Percentiles rank a stretch among this genome's conserved stretches.
Conservation (phyloP, 805 yeast species). For the Kodamaea lidongshanica region DNA sequence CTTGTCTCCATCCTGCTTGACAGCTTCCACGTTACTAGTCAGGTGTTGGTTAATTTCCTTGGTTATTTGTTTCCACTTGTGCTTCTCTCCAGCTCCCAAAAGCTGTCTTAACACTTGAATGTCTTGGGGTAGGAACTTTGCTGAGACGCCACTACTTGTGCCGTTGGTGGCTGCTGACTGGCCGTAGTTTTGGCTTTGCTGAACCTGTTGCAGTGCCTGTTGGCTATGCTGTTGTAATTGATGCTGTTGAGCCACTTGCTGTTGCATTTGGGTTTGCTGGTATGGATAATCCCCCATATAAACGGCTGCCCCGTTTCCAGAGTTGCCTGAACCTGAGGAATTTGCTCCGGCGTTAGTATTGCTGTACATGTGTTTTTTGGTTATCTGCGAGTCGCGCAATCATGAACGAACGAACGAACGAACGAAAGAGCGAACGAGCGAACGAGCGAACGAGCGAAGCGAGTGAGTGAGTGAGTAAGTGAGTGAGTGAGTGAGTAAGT, state of each 20-base stretch:
- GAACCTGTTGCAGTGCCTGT: slow-evolving; percentile 8
- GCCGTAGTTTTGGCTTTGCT: slow-evolving; percentile 6
- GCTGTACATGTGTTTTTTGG: slow-evolving; percentile 3
- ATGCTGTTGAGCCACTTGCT: slow-evolving; percentile 11
- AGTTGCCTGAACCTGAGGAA: slow-evolving; percentile 1
- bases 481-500: no score
- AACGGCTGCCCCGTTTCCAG: slow-evolving; percentile 6
- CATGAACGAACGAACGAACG: no score
- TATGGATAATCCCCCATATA: slow-evolving; percentile 11
- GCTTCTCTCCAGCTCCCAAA: slow-evolving; percentile 47
- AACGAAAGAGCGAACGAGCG: no score
- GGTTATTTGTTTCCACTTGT: slow-evolving; percentile 57
- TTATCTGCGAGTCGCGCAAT: neutral
- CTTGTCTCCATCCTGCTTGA: slow-evolving; percentile 6
- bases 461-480: no score
- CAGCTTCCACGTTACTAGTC: slow-evolving; percentile 4
- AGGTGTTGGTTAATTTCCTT: slow-evolving; percentile 18
- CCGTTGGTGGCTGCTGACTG: slow-evolving; percentile 5
- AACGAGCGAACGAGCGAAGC: no score
- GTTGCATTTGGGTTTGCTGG: slow-evolving; percentile 11
- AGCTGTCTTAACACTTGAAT: slow-evolving; percentile 41
- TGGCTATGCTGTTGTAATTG: slow-evolving; percentile 11
- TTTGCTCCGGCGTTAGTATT: slow-evolving; percentile 2
- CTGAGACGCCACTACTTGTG: slow-evolving; percentile 6
- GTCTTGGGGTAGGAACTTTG: slow-evolving; percentile 39